Evolutionary conservation across 1,139 yeast species (phyloP).

Genomic region (Waltiozyma sp.): DNA sequence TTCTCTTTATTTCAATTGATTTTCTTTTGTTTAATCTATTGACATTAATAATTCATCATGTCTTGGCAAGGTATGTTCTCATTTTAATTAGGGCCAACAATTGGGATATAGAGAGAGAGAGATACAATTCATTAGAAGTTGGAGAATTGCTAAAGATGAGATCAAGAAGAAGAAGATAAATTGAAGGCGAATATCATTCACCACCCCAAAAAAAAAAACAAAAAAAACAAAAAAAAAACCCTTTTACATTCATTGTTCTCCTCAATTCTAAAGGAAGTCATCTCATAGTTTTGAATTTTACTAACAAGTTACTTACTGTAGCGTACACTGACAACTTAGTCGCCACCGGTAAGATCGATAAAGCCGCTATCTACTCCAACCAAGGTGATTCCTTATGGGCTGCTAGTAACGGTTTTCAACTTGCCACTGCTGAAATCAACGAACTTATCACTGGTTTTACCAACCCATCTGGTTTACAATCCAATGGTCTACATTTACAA

Average conservation of each 20-base stretch:
- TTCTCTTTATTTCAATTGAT: too few species aligned
- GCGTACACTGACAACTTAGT: conserved; percentile 92
- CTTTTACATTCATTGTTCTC: too few species aligned
- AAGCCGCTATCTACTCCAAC: conserved; percentile 85
- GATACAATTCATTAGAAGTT: too few species aligned
- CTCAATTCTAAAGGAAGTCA: neutral
- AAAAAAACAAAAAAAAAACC: too few species aligned
- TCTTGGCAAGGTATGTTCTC: conserved; percentile 18
- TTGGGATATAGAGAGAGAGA: too few species aligned
- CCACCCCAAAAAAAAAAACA: too few species aligned
- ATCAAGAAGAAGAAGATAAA: too few species aligned
- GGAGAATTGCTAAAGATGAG: too few species aligned
- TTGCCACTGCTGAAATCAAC: conserved; percentile 59
- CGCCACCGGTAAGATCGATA: conserved; percentile 78
- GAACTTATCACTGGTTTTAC: conserved; percentile 73
- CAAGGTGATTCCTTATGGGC: conserved; percentile 98
- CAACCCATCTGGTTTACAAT: conserved; percentile 68
- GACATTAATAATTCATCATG: conserved; percentile 4
- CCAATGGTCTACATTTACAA: conserved; percentile 75
- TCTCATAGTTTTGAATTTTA: neutral
- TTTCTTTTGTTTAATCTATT: too few species aligned
- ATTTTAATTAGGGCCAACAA: neutral
- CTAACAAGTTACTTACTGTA: conserved; percentile 19
- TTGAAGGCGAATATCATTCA: too few species aligned
- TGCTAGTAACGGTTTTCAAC: conserved; percentile 56